A percentile compares a stretch with the other conserved stretches of the same genome.
phyloP scores from a whole-genome alignment of 257 asterid species.

The Oldenlandia corymbosa region DNA sequence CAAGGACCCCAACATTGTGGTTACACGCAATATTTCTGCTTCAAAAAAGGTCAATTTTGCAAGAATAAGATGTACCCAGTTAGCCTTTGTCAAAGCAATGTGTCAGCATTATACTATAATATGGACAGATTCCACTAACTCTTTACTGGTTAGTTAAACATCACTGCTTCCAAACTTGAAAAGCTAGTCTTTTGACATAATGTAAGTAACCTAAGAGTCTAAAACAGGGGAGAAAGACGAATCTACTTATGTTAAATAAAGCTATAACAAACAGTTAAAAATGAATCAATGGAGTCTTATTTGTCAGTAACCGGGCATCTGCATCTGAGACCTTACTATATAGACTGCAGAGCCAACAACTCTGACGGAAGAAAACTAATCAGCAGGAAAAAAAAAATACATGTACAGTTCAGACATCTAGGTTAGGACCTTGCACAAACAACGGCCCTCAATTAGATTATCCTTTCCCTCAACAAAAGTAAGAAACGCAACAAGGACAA shows the following conservation, averaged over 20 bases:
- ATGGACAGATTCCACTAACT: constrained; percentile 56
- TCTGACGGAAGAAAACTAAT: constrained; percentile 3
- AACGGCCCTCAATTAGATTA: not conserved
- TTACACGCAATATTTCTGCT: constrained; percentile 99
- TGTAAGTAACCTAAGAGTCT: constrained; percentile 8
- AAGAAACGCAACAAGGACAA: not conserved
- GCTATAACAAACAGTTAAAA: constrained; percentile 5
- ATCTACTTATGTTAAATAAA: constrained; percentile 11
- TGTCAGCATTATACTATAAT: constrained; percentile 75
- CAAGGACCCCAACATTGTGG: constrained; percentile 98
- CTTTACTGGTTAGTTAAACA: constrained; percentile 48
- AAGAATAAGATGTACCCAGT: constrained; percentile 98
- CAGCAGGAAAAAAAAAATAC: not conserved
- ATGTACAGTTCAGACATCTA: not conserved
- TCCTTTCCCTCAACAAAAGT: not conserved
- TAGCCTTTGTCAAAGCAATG: constrained; percentile 80
- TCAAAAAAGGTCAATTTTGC: constrained; percentile 99
- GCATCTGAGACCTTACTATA: constrained; percentile 1
- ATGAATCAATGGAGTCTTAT: not conserved
- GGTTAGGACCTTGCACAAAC: not conserved
- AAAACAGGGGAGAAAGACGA: constrained; percentile 12
- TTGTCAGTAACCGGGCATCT: constrained; percentile 9
- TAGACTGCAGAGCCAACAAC: not conserved
- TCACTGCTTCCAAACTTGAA: constrained; percentile 8
- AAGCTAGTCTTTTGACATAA: constrained; percentile 15